Evolutionary conservation across 148 eudicot species (phyloP).

Genomic region (Rhododendron williamsianum): DNA sequence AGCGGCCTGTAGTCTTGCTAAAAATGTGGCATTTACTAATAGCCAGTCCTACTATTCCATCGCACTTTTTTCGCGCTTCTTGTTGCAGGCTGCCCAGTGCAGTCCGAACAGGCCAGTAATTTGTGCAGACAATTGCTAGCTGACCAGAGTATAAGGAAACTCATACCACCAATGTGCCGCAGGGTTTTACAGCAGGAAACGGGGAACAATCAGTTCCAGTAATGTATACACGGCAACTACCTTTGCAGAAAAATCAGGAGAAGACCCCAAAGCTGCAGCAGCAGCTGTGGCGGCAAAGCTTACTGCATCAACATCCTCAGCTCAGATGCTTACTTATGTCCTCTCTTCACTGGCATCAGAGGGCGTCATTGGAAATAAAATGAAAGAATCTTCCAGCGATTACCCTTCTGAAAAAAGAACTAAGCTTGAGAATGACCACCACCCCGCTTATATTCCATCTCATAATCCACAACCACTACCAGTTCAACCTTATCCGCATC

Average conservation of each 20-base stretch:
- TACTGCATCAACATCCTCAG: slow-evolving; percentile 80
- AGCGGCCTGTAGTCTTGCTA: background rate
- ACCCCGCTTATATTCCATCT: slow-evolving; percentile 28
- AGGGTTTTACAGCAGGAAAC: slow-evolving; percentile 26
- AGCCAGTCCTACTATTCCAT: background rate
- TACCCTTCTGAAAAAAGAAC: slow-evolving; percentile 55
- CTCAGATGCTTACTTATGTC: slow-evolving; percentile 81
- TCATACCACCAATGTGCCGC: slow-evolving; percentile 30
- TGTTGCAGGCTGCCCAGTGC: slow-evolving; percentile 55
- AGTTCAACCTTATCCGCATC: slow-evolving; percentile 37
- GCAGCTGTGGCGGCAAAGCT: slow-evolving; percentile 94
- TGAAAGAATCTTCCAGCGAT: slow-evolving; percentile 41
- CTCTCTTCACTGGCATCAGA: slow-evolving; percentile 91
- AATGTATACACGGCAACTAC: slow-evolving; percentile 46
- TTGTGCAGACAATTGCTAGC: slow-evolving; percentile 36
- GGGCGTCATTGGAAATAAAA: slow-evolving; percentile 44
- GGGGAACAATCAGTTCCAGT: slow-evolving; percentile 49
- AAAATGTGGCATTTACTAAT: background rate
- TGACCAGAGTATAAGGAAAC: slow-evolving; percentile 38
- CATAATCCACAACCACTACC: slow-evolving; percentile 40
- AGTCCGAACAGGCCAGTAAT: slow-evolving; percentile 55
- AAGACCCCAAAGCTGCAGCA: slow-evolving; percentile 65
- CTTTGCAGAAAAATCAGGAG: slow-evolving; percentile 42
- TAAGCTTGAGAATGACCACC: slow-evolving; percentile 46
- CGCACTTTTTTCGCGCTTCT: background rate